phyloP scores from a whole-genome alignment of 2,329 filamentous ascomycete genomes.

The Graphilbum fragrans region DNA sequence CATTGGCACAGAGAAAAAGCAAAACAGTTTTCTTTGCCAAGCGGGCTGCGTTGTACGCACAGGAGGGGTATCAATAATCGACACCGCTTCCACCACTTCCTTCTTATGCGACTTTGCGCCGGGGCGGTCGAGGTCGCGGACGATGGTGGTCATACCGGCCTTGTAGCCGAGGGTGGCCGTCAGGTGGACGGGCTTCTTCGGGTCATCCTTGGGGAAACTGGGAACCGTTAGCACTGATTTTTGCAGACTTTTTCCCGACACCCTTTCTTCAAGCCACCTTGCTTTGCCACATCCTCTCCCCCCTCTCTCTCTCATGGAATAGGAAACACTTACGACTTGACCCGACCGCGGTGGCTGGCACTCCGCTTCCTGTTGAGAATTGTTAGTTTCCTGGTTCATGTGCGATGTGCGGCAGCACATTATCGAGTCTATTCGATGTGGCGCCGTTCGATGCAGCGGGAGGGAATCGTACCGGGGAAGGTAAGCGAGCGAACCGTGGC shows the following conservation, averaged over 20 bases:
- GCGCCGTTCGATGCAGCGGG: not conserved
- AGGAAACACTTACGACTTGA: constrained; percentile 85
- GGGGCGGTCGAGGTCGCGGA: constrained; percentile 97
- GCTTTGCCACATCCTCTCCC: not conserved
- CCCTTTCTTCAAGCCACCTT: no score
- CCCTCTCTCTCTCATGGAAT: not conserved
- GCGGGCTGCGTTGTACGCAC: constrained; percentile 81
- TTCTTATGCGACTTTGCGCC: constrained; percentile 99
- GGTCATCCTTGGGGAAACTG: constrained; percentile 99
- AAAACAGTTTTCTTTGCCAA: constrained; percentile 33
- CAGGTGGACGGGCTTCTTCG: constrained; percentile 98
- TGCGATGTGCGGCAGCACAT: no score
- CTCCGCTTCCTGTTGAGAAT: constrained; percentile 10
- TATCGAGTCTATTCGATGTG: no score
- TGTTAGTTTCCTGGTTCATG: constrained; percentile 6
- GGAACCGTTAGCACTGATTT: constrained; percentile 12
- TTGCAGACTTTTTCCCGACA: no score
- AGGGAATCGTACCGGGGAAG: constrained; percentile 37
- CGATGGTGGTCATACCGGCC: constrained; percentile 99
- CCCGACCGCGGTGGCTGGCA: constrained; percentile 35
- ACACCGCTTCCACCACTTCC: constrained; percentile 83
- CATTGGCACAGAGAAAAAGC: constrained; percentile 50
- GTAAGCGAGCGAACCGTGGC: constrained; percentile 87
- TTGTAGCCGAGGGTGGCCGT: constrained; percentile 99
- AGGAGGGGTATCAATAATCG: constrained; percentile 85